Conservation (phyloP, 257 asterid species). For the Craterostigma plantagineum region DNA sequence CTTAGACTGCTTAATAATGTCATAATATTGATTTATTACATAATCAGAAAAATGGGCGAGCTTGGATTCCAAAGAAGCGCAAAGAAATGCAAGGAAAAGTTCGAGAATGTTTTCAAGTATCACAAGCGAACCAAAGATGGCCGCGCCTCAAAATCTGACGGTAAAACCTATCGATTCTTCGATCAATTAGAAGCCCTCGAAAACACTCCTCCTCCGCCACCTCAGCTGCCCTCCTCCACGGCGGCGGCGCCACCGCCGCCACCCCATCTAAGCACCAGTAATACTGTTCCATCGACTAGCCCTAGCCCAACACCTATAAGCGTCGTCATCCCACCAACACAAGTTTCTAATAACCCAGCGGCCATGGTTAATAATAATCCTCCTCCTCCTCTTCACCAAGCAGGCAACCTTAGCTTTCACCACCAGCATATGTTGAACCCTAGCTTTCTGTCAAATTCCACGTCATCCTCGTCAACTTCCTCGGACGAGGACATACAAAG, state of each 20-base stretch:
- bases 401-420: conserved; percentile 2
- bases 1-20: too few relatives aligned
- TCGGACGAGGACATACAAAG: conserved; percentile 66
- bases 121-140: conserved; percentile 83
- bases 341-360: conserved; percentile 7
- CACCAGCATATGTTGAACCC: not conserved
- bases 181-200: conserved; percentile 80
- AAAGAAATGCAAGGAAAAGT: conserved; percentile 90
- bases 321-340: conserved; percentile 9
- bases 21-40: too few relatives aligned
- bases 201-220: conserved; percentile 15
- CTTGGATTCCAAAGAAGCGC: conserved; percentile 64
- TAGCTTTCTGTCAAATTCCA: conserved; percentile 27
- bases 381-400: conserved; percentile 11
- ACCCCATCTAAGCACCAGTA: conserved; percentile 6
- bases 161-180: conserved; percentile 69
- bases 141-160: conserved; percentile 74
- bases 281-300: conserved; percentile 43
- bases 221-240: conserved; percentile 22
- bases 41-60: conserved; percentile 92
- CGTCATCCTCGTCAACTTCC: conserved; percentile 70
- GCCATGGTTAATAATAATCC: conserved; percentile 8
- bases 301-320: conserved; percentile 17
- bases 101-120: conserved; percentile 81
- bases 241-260: conserved; percentile 22